A percentile compares a stretch with the other conserved stretches of the same genome.
Conservation (phyloP, 768 basidiomycete species). For the Aureoboletus auriporus region DNA sequence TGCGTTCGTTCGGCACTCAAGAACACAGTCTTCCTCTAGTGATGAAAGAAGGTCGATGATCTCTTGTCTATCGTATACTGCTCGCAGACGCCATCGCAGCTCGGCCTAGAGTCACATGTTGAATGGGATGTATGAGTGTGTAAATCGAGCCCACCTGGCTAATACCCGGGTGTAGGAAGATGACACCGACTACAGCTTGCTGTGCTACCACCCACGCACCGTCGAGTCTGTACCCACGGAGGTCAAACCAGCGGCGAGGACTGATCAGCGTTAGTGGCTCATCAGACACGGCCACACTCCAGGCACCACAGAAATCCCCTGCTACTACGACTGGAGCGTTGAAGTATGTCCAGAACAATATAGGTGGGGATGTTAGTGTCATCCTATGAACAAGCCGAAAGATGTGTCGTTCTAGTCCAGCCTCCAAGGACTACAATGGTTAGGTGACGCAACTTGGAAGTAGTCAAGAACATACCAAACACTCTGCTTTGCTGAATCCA, state of each 20-base stretch:
- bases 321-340: slow-evolving; percentile 52
- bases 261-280: slow-evolving; percentile 43
- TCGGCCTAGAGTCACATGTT: slow-evolving; percentile 45
- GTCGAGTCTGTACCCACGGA: slow-evolving; percentile 54
- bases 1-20: slow-evolving; percentile 27
- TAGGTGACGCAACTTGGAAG: slow-evolving; percentile 1
- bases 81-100: slow-evolving; percentile 65
- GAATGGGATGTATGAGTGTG: slow-evolving; percentile 3
- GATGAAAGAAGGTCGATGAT: slow-evolving; percentile 56
- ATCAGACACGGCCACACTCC: slow-evolving; percentile 55
- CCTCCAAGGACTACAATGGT: slow-evolving; percentile 10
- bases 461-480: slow-evolving; percentile 27
- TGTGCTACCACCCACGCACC: slow-evolving; percentile 73
- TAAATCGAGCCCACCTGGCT: slow-evolving; percentile 49
- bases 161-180: slow-evolving; percentile 71
- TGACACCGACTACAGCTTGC: slow-evolving; percentile 59
- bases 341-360: slow-evolving; percentile 70
- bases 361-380: slow-evolving; percentile 46
- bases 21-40: slow-evolving; percentile 49
- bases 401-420: slow-evolving; percentile 19
- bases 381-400: slow-evolving; percentile 38
- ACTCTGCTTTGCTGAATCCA: slow-evolving; percentile 28
- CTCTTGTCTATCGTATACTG: slow-evolving; percentile 75
- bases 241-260: slow-evolving; percentile 77
- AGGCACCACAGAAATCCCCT: slow-evolving; percentile 44